Evolutionary conservation across 805 yeast species (phyloP).

Genomic region (Ogataea sp.): DNA sequence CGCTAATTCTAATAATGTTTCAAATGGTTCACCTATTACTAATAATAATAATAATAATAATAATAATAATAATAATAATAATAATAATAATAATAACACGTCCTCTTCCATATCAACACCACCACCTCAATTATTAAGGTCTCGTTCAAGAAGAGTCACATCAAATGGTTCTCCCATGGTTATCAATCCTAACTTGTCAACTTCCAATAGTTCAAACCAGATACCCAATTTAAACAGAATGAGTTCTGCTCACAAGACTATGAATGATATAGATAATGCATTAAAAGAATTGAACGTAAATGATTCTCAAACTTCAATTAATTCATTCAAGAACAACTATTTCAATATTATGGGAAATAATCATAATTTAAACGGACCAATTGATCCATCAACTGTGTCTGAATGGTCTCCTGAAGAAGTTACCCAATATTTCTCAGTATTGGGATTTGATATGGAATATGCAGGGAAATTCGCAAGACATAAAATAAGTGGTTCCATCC

Average conservation of each 20-base stretch:
- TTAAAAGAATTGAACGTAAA: constrained; percentile 45
- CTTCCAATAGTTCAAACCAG: neutral
- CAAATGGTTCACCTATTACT: neutral
- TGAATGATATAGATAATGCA: constrained; percentile 69
- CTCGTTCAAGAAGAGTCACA: constrained; percentile 48
- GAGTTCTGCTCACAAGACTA: constrained; percentile 41
- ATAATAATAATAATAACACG: neutral
- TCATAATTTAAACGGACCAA: constrained; percentile 3
- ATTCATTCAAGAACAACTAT: neutral
- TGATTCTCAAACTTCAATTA: constrained; percentile 1
- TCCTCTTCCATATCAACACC: neutral
- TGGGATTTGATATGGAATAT: constrained; percentile 69
- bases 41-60: neutral
- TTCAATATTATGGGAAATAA: neutral
- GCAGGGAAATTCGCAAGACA: constrained; percentile 79
- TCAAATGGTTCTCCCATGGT: constrained; percentile 20
- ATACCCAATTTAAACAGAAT: constrained; percentile 14
- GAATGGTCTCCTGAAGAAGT: constrained; percentile 88
- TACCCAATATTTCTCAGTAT: constrained; percentile 58
- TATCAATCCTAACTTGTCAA: constrained; percentile 7
- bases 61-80: constrained; percentile 13
- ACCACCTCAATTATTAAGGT: constrained; percentile 30
- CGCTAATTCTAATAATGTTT: neutral
- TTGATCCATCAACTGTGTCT: constrained; percentile 41
- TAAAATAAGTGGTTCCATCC: constrained; percentile 80